phyloP scores from a whole-genome alignment of 495 filamentous ascomycete species.

The Neurospora sublineolata region DNA sequence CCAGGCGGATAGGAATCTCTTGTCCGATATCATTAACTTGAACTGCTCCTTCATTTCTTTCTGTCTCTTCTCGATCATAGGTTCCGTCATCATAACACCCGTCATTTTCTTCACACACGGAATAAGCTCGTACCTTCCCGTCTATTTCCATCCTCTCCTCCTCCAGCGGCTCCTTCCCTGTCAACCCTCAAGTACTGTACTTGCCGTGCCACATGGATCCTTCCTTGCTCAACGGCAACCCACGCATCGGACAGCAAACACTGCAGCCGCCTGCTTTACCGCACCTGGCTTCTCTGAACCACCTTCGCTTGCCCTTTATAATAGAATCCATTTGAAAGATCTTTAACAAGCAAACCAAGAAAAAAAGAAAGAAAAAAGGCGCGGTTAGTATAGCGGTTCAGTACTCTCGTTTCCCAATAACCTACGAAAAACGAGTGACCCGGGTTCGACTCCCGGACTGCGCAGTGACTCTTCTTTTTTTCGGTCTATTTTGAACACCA shows the following conservation, averaged over 20 bases:
- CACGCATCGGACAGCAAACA: neutral
- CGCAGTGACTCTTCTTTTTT: neutral
- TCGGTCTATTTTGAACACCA: neutral
- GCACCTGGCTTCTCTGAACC: neutral
- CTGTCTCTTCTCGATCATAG: no score
- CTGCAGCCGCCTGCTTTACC: neutral
- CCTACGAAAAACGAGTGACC: neutral
- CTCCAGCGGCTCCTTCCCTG: neutral
- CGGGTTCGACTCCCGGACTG: neutral
- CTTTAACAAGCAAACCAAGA: neutral
- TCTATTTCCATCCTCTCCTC: neutral
- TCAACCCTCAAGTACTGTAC: neutral
- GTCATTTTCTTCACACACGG: neutral
- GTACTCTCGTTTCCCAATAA: neutral
- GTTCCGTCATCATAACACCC: no score
- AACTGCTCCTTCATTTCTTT: no score
- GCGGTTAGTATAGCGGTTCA: neutral
- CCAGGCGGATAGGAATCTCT: no score
- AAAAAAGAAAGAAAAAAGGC: neutral
- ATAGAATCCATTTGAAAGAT: neutral
- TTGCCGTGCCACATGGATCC: neutral
- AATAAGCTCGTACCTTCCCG: neutral
- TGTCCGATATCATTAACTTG: no score
- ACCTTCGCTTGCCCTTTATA: neutral
- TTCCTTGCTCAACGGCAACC: neutral